phyloP scores from a whole-genome alignment of 2,329 filamentous ascomycete genomes.

The Shiraia bambusicola region DNA sequence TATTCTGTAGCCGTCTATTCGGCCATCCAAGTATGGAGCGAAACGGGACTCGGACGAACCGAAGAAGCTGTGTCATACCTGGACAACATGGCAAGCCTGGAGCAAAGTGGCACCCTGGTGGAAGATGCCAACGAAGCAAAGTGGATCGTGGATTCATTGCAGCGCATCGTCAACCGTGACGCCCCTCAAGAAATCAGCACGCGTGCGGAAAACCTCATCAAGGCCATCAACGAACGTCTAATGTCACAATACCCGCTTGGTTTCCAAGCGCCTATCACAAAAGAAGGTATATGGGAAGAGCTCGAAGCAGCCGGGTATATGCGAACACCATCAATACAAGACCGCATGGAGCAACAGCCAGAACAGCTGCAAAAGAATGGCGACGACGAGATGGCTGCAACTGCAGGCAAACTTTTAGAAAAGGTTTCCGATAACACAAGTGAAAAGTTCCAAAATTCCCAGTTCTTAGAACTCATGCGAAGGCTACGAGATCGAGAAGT shows the following conservation, averaged over 20 bases:
- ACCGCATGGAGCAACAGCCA: slow-evolving; percentile 25
- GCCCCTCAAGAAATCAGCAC: slow-evolving; percentile 28
- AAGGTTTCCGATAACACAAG: slow-evolving; percentile 68
- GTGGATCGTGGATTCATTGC: slow-evolving; percentile 37
- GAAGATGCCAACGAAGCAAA: slow-evolving; percentile 36
- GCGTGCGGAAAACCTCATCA: slow-evolving; percentile 30
- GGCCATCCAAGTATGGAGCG: slow-evolving; percentile 37
- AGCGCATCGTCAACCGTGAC: slow-evolving; percentile 29
- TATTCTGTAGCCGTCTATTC: slow-evolving; percentile 31
- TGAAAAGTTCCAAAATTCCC: slow-evolving; percentile 75
- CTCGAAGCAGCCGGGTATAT: slow-evolving; percentile 35
- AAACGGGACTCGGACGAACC: slow-evolving; percentile 31
- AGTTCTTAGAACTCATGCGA: slow-evolving; percentile 76
- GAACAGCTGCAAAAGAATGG: slow-evolving; percentile 43
- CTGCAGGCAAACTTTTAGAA: slow-evolving; percentile 69
- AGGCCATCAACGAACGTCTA: slow-evolving; percentile 36
- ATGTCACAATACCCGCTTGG: slow-evolving; percentile 41
- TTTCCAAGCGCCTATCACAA: slow-evolving; percentile 19
- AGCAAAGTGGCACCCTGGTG: slow-evolving; percentile 26
- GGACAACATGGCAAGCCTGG: slow-evolving; percentile 26
- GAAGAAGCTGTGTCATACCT: slow-evolving; percentile 30
- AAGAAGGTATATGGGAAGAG: slow-evolving; percentile 33
- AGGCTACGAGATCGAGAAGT: slow-evolving; percentile 72
- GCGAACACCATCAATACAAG: slow-evolving; percentile 18
- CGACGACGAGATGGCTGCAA: slow-evolving; percentile 69